Evolutionary conservation across 257 asterid species (phyloP).

Genomic region (Nemophila menziesii): DNA sequence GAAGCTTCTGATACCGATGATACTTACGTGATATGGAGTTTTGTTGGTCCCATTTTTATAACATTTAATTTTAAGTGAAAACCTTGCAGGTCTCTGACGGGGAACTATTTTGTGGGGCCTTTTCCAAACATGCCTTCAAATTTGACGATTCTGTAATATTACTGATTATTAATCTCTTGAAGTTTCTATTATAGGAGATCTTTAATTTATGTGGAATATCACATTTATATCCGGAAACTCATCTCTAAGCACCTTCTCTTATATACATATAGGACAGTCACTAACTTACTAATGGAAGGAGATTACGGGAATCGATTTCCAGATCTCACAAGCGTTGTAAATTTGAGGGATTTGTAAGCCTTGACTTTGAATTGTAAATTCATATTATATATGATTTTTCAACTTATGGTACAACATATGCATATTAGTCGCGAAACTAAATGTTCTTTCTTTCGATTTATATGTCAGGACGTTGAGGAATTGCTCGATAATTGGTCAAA

Average conservation of each 20-base stretch:
- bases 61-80: no score
- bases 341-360: background rate
- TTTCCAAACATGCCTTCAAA: conserved; percentile 6
- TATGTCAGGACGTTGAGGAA: conserved; percentile 14
- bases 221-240: background rate
- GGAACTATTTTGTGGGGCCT: conserved; percentile 17
- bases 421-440: background rate
- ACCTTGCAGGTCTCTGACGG: background rate
- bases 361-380: background rate
- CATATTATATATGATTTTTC: no score
- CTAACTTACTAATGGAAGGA: conserved; percentile 1
- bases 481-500: conserved; percentile 11
- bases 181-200: background rate
- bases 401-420: no score
- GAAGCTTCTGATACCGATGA: no score
- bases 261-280: background rate
- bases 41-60: no score
- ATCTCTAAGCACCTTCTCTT: background rate
- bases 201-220: no score
- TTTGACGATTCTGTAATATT: background rate
- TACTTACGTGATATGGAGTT: no score
- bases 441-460: no score
- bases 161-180: conserved; percentile 1
- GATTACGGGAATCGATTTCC: background rate
- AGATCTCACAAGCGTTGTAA: background rate